phyloP scores from a whole-genome alignment of 345 rosid genomes.

The Brassica cretica region DNA sequence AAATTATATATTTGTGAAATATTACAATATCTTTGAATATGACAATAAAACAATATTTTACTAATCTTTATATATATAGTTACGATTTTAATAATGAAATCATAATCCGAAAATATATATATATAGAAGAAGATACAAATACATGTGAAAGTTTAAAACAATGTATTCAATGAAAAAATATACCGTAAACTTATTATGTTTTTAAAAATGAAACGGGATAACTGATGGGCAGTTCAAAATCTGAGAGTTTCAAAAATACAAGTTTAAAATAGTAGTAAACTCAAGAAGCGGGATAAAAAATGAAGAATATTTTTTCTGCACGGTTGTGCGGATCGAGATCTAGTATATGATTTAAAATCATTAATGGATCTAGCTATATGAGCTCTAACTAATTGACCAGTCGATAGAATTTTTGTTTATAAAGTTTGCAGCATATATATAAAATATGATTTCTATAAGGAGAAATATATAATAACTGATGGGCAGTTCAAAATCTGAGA shows the following conservation, averaged over 20 bases:
- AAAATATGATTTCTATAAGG: neutral
- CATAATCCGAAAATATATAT: too few relatives aligned
- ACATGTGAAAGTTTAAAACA: too few relatives aligned
- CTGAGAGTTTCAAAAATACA: neutral
- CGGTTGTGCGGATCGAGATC: neutral
- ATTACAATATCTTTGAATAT: too few relatives aligned
- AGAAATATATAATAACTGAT: neutral
- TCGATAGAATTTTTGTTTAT: neutral
- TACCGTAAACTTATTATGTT: too few relatives aligned
- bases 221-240: neutral
- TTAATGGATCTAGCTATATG: neutral
- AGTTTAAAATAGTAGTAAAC: slow-evolving; percentile 3
- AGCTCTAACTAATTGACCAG: neutral
- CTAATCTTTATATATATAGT: too few relatives aligned
- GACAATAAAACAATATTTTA: too few relatives aligned
- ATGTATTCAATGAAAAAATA: too few relatives aligned
- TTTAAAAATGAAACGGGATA: neutral
- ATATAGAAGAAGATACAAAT: too few relatives aligned
- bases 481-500: neutral
- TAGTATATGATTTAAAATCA: neutral
- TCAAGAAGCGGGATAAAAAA: slow-evolving; percentile 5
- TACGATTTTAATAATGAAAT: too few relatives aligned
- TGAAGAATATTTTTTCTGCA: too few relatives aligned
- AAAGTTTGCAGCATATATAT: neutral
- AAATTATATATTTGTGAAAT: too few relatives aligned